Conservation (phyloP, 176 grass and related monocot species). For the Oryza meridionalis region DNA sequence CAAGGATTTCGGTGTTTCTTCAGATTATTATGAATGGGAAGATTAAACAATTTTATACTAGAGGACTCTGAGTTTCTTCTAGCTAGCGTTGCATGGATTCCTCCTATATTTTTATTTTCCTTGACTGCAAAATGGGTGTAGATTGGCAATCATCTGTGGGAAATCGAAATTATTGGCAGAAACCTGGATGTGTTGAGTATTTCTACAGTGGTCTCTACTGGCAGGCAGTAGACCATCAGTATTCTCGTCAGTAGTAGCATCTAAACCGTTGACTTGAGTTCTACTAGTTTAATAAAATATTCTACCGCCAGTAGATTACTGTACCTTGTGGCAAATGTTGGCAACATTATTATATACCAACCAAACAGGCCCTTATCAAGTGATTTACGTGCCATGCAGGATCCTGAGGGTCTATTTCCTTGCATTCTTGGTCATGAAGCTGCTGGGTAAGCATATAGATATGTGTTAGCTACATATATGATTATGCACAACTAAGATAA, state of each 20-base stretch:
- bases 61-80: neutral
- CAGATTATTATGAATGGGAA: neutral
- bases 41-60: neutral
- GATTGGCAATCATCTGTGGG: neutral
- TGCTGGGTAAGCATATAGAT: slow-evolving; percentile 62
- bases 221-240: too few species aligned
- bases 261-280: too few species aligned
- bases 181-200: neutral
- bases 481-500: neutral
- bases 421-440: slow-evolving; percentile 99
- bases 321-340: neutral
- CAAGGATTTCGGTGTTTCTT: neutral
- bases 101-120: neutral
- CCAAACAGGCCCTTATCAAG: neutral
- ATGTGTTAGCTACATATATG: neutral
- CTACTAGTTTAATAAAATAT: too few species aligned
- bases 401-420: slow-evolving; percentile 97
- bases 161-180: neutral
- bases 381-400: slow-evolving; percentile 51
- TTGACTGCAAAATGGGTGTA: neutral
- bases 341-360: neutral
- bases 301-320: neutral
- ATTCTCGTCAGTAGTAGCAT: too few species aligned
- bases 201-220: too few species aligned
- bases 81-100: neutral